Conservation (phyloP, 2,329 filamentous ascomycete genomes). For the Periconia sp. region DNA sequence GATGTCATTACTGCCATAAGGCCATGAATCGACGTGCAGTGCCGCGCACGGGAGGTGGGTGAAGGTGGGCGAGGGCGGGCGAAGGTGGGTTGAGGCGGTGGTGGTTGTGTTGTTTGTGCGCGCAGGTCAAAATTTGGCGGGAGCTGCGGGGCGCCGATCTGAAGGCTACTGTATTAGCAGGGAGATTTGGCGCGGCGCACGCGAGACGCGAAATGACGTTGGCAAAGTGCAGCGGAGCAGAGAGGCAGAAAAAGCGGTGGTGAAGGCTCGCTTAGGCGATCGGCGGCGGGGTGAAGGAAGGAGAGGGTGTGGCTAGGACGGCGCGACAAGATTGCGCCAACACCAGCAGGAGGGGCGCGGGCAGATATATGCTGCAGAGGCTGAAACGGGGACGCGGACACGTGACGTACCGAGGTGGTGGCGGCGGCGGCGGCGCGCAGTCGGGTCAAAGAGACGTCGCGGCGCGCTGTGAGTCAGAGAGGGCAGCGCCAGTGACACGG, state of each 20-base stretch:
- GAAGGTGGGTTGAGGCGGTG: background rate
- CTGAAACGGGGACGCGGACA: constrained; percentile 33
- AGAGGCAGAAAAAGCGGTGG: background rate
- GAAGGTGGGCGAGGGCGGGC: background rate
- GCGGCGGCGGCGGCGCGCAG: constrained; percentile 34
- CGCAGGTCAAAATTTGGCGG: too few species aligned
- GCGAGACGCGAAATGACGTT: constrained; percentile 2
- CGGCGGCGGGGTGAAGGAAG: background rate
- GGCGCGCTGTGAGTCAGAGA: constrained; percentile 36
- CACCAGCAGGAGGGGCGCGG: constrained; percentile 12
- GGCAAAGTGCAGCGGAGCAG: background rate
- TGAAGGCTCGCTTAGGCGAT: constrained; percentile 1
- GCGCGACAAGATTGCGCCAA: constrained; percentile 8
- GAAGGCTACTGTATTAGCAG: too few species aligned
- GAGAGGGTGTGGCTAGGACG: constrained; percentile 1
- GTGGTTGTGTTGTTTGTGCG: too few species aligned
- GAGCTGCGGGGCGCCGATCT: too few species aligned
- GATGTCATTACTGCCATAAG: constrained; percentile 50
- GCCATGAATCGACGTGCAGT: constrained; percentile 33
- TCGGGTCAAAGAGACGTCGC: constrained; percentile 12
- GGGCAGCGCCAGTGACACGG: too few species aligned
- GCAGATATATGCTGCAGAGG: constrained; percentile 22
- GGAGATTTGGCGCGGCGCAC: too few species aligned
- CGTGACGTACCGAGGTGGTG: constrained; percentile 43
- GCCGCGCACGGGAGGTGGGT: background rate